Evolutionary conservation across 2,329 filamentous ascomycete genomes (phyloP).

Genomic region (Cytospora chrysosperma): DNA sequence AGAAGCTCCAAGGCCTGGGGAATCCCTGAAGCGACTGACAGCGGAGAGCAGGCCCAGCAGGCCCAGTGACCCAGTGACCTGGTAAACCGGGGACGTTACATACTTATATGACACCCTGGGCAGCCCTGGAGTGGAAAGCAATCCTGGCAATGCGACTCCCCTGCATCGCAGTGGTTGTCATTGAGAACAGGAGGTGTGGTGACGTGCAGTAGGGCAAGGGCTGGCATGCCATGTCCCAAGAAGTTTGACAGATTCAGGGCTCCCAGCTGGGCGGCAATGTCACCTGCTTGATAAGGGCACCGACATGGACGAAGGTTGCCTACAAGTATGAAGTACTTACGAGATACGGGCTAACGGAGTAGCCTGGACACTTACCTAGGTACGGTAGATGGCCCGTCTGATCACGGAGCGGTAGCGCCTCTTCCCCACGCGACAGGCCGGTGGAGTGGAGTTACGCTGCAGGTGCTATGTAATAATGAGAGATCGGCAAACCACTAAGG

Average conservation of each 20-base stretch:
- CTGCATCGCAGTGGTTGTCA: neutral
- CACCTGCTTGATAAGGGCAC: no score
- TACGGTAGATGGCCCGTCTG: neutral
- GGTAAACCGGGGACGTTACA: neutral
- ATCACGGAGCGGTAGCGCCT: neutral
- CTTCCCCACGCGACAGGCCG: neutral
- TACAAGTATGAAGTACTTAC: no score
- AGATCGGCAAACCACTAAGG: neutral
- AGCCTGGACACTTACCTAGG: neutral
- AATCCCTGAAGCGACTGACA: neutral
- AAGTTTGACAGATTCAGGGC: no score
- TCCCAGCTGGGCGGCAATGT: no score
- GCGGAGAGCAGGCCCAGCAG: neutral
- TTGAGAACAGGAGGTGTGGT: no score
- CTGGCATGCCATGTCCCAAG: no score
- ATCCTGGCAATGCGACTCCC: neutral
- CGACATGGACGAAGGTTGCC: no score
- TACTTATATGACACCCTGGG: neutral
- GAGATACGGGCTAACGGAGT: no score
- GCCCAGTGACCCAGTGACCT: slow-evolving; percentile 1
- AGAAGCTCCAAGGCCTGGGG: slow-evolving; percentile 1
- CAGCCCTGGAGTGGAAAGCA: no score
- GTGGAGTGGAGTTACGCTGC: neutral
- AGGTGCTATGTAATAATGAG: neutral
- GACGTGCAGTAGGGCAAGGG: neutral